Evolutionary conservation across 2,329 filamentous ascomycete species (phyloP), one percentile per base, ranked within the genome.

Genomic region (Aspergillus sojae): DNA sequence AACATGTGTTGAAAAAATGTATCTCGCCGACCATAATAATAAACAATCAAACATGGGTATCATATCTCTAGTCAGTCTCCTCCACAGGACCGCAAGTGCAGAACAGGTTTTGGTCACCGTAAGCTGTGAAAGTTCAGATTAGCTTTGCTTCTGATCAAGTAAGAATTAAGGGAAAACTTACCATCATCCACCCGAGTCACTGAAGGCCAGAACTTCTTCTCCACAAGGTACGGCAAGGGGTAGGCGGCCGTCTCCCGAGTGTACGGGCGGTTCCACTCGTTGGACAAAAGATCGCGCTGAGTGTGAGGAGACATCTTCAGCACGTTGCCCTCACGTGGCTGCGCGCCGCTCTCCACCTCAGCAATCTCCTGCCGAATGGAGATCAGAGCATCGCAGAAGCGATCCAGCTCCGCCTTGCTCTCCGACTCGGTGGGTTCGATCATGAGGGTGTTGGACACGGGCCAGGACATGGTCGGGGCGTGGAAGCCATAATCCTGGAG

Each of bases 401-500:
- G 90, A 78, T 97, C 94, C 2, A 98, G 87, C 83, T 98, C 94
- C 66, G 90, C 90, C 78, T 95, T 94, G 79, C 88, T 92, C 83
- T 98, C 94, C 16, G 90, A 94, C 81, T 97, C 94, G 0, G 94
- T 98, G 2, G 94, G 94, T 82, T 98, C 94, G 69, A 98, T 96
- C 94, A 98, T 98, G 52, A 98, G 87, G 0, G 94, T 97, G 80
- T 96, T 96, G 58, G 92, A 87, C 2, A 98, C 93, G 1, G 94
- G 94, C 92, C 92, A 97, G 76, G 89, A 93, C 94, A 98, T 97
- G 59, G 94, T 98, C 0, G 94, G 94, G 1, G 94, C 92, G 79
- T 98, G 94, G 87, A 98, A 98, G 48, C 94, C 94, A 76, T 96
- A 98, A 77, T 98, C 94, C 80, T 97, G 94, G 23, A 98, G 88